phyloP scores from a whole-genome alignment of 345 rosid species.

The Triadica sebifera region DNA sequence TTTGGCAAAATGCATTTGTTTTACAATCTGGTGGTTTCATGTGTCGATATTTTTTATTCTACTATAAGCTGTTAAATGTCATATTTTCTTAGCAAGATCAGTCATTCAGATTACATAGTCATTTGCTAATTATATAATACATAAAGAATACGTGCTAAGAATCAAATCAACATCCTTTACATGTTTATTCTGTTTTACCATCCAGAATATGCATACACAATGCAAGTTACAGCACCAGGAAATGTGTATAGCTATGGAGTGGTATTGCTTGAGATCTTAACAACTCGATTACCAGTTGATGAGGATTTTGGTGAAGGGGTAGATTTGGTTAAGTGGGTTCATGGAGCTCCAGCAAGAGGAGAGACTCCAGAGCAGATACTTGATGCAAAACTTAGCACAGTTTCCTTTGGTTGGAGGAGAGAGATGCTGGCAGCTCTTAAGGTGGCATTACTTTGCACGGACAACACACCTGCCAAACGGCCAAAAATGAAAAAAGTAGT shows the following conservation, averaged over 20 bases:
- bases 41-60: not conserved
- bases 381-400: conserved; percentile 35
- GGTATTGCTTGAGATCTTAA: conserved; percentile 33
- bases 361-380: conserved; percentile 43
- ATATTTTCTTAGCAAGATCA: not conserved
- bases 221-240: conserved; percentile 42
- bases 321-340: conserved; percentile 41
- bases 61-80: not conserved
- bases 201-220: conserved; percentile 39
- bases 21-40: not conserved
- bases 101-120: too few species aligned
- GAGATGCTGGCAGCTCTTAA: conserved; percentile 85
- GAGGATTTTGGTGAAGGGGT: conserved; percentile 62
- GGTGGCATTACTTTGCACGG: conserved; percentile 37
- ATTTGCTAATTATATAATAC: not conserved
- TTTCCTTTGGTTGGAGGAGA: conserved; percentile 83
- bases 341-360: conserved; percentile 35
- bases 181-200: not conserved
- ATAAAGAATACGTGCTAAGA: not conserved
- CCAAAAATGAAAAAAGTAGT: conserved; percentile 38
- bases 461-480: conserved; percentile 33
- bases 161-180: not conserved
- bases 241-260: conserved; percentile 40
- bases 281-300: conserved; percentile 41
- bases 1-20: not conserved